Percentiles rank a stretch among this genome's conserved stretches.
Evolutionary conservation across 2,329 filamentous ascomycete species (phyloP).

Genomic region (Fusarium sp.): DNA sequence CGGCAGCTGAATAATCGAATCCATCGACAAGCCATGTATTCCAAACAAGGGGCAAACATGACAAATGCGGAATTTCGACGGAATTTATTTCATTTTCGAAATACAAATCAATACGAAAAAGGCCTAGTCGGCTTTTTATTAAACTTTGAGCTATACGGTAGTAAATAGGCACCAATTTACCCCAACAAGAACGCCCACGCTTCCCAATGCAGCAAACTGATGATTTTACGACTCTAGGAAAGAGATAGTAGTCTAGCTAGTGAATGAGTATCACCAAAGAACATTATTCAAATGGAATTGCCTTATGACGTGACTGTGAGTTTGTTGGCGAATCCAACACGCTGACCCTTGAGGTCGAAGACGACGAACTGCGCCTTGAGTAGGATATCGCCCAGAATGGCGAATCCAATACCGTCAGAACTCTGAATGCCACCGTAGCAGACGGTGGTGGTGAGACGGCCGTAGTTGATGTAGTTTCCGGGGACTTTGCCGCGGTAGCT

Average conservation of each 20-base stretch:
- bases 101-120: not conserved
- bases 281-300: not conserved
- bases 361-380: conserved; percentile 57
- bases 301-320: conserved; percentile 9
- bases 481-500: conserved; percentile 48
- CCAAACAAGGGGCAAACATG: not conserved
- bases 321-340: conserved; percentile 54
- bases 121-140: conserved; percentile 2
- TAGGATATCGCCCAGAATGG: conserved; percentile 53
- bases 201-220: conserved; percentile 29
- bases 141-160: conserved; percentile 17
- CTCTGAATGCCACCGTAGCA: conserved; percentile 53
- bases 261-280: not conserved
- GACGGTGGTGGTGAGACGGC: conserved; percentile 30
- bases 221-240: not conserved
- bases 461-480: conserved; percentile 52
- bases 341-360: conserved; percentile 47
- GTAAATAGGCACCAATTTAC: conserved; percentile 14
- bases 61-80: not conserved
- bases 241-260: not conserved
- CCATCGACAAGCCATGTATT: not conserved
- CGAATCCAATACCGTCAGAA: conserved; percentile 48
- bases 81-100: conserved; percentile 3
- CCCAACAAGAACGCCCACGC: conserved; percentile 30
- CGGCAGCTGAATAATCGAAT: not conserved